Evolutionary conservation across 2,329 filamentous ascomycete species (phyloP), one percentile per base, ranked within the genome.

Genomic region (Epichloe festucae): DNA sequence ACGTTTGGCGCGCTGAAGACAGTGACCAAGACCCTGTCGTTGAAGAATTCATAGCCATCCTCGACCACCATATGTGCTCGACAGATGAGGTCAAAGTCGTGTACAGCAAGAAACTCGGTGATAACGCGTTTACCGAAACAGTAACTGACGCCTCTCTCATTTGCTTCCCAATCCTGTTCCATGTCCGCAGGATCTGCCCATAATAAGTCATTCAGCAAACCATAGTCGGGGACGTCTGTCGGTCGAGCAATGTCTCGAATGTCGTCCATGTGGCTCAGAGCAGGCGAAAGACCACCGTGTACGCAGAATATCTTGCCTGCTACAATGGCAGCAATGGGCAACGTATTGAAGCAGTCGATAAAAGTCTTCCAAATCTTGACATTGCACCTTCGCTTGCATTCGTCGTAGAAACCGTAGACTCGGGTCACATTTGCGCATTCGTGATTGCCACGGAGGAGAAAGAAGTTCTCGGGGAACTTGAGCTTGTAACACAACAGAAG

Each of bases 291-390:
- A 14, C 93, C 93, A 48, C 93, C 93, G 63, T 98, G 93, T 15
- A 97, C 91, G 63, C 90, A 96, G 67, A 96, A 97, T 53, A 97
- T 97, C 73, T 97, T 97, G 58, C 88, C 89, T 2, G 90, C 91
- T 39, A 97, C 90, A 62, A 95, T 96, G n/a, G 91, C 82, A 43
- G 91, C 91, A 62, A 97, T 96, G 0, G 91, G 91, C 44, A 97
- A 77, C 42, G 85, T 90, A 67, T 97, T 97, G 76, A 97, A 97
- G 27, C 87, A 93, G 65, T 97, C 91, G 49, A 95, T 84, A 64
- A 97, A 97, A 0, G 89, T 94, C 74, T 97, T 97, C 91, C 91
- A 97, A 51, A 95, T 82, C 73, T 96, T 96, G 66, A 96, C 88
- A 65, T 95, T 96, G 73, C 87, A 95, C 55, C 91, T 80, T 58